These are phyloP conservation scores for Jackrogersella minutella DNA, from an alignment of 495 filamentous ascomycete species.

Conservation along the genomic window DNA sequence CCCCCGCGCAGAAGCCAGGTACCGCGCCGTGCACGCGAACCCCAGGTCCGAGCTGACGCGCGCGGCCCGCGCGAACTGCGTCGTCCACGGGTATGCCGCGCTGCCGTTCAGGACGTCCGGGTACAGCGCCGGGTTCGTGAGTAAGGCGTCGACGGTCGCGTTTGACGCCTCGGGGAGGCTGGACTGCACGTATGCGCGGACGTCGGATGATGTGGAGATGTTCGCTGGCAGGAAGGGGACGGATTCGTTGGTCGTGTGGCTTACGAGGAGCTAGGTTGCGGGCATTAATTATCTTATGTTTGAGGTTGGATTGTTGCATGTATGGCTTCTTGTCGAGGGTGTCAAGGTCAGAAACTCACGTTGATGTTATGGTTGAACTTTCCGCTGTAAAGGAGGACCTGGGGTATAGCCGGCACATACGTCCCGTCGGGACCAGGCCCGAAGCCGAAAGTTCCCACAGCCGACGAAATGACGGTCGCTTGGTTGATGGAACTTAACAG, in stretches of 20 bases:
- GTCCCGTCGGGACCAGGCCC: slow-evolving; percentile 66
- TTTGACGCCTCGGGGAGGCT: slow-evolving; percentile 9
- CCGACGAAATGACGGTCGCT: slow-evolving; percentile 52
- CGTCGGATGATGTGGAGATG: slow-evolving; percentile 42
- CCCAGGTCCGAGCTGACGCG: slow-evolving; percentile 47
- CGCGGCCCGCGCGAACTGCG: slow-evolving; percentile 47
- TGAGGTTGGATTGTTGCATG: no score
- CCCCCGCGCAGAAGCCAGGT: slow-evolving; percentile 55
- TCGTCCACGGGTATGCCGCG: slow-evolving; percentile 53
- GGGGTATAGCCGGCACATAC: slow-evolving; percentile 64
- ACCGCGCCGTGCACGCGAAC: slow-evolving; percentile 62
- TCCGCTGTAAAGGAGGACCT: slow-evolving; percentile 63
- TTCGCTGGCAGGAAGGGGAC: slow-evolving; percentile 42
- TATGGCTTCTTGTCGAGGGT: no score
- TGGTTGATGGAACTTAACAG: slow-evolving; percentile 61
- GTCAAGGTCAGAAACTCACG: slow-evolving; percentile 53
- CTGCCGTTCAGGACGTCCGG: slow-evolving; percentile 51
- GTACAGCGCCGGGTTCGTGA: slow-evolving; percentile 45
- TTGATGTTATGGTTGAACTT: slow-evolving; percentile 62
- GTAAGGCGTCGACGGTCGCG: slow-evolving; percentile 18
- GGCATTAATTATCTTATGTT: background rate
- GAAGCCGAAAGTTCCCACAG: slow-evolving; percentile 62
- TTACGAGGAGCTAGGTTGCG: slow-evolving; percentile 35
- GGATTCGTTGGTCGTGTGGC: slow-evolving; percentile 40
- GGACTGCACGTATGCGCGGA: slow-evolving; percentile 42